Evolutionary conservation across 2,329 filamentous ascomycete species (phyloP).

Genomic region (Aspergillus proliferans): DNA sequence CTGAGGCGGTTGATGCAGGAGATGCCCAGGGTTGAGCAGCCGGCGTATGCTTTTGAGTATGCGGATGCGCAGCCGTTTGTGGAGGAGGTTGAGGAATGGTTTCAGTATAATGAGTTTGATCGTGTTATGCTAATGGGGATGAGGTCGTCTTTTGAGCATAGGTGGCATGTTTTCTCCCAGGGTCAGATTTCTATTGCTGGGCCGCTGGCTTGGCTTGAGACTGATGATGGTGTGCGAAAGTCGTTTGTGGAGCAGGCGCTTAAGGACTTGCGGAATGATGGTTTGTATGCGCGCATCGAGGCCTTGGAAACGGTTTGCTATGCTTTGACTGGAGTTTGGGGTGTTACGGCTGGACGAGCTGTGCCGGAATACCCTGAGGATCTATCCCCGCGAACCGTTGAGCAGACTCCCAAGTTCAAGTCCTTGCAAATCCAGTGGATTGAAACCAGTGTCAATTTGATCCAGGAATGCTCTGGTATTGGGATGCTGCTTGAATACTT

Average conservation of each 20-base stretch:
- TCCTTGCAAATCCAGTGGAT: constrained; percentile 45
- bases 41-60: constrained; percentile 81
- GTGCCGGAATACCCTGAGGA: constrained; percentile 26
- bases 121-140: constrained; percentile 70
- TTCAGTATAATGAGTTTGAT: constrained; percentile 83
- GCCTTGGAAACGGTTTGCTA: constrained; percentile 44
- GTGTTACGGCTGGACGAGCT: constrained; percentile 53
- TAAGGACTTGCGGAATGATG: constrained; percentile 31
- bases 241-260: constrained; percentile 36
- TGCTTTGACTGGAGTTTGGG: constrained; percentile 64
- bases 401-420: constrained; percentile 42
- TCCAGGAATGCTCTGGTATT: constrained; percentile 33
- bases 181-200: constrained; percentile 21
- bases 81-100: constrained; percentile 96
- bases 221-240: constrained; percentile 46
- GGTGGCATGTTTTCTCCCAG: constrained; percentile 58
- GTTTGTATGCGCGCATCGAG: constrained; percentile 38
- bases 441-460: constrained; percentile 33
- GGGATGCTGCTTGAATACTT: constrained; percentile 32
- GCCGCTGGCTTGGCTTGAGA: constrained; percentile 60
- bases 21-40: constrained; percentile 62
- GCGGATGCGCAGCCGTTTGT: constrained; percentile 66
- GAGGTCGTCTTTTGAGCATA: constrained; percentile 68
- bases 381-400: constrained; percentile 29
- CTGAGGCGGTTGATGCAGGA: constrained; percentile 67